Conservation (phyloP, 2,329 filamentous ascomycete genomes). For the Hortaea werneckii region DNA sequence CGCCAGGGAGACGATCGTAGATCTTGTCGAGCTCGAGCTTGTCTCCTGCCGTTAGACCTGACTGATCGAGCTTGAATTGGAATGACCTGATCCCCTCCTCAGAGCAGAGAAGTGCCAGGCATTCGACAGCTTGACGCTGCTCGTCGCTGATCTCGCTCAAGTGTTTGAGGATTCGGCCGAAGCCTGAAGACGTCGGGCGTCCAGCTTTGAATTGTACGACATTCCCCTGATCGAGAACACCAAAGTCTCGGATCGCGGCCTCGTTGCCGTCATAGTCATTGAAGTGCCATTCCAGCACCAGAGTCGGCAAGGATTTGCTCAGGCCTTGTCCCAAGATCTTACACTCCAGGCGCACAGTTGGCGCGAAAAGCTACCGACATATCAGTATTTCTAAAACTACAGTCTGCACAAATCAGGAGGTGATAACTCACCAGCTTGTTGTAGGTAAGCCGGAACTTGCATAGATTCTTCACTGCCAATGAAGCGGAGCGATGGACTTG, state of each 20-base stretch:
- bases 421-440: constrained; percentile 5
- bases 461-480: background rate
- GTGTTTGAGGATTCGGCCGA: background rate
- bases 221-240: background rate
- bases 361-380: constrained; percentile 3
- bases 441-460: constrained; percentile 5
- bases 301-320: constrained; percentile 1
- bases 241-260: no score
- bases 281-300: constrained; percentile 9
- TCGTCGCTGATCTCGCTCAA: background rate
- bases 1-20: constrained; percentile 7
- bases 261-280: constrained; percentile 2
- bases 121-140: background rate
- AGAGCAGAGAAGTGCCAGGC: background rate
- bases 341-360: constrained; percentile 4
- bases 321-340: no score
- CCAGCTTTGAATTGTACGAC: background rate
- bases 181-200: background rate
- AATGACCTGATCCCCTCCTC: background rate
- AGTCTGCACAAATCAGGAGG: background rate
- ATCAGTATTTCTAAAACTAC: no score
- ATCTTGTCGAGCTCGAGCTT: constrained; percentile 4
- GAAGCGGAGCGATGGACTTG: constrained; percentile 2
- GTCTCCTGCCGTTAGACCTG: background rate
- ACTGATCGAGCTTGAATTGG: background rate